These are phyloP conservation scores for Cryphonectria radicalis DNA, from an alignment of 2,329 filamentous ascomycete species.

Conservation along the genomic window DNA sequence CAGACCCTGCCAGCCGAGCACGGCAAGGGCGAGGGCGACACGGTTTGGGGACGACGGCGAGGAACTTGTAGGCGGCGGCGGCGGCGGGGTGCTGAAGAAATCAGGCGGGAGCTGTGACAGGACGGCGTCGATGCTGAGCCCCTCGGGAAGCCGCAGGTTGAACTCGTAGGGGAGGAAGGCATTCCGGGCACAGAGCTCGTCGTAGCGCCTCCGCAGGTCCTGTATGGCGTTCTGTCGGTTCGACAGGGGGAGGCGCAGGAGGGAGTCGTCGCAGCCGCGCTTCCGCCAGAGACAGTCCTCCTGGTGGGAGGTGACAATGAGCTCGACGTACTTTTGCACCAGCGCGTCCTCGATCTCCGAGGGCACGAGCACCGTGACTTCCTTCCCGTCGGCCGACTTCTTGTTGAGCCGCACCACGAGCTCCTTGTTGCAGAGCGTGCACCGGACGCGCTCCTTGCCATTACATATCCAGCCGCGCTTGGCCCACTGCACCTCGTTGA, in stretches of 20 bases:
- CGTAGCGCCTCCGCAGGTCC: slow-evolving; percentile 66
- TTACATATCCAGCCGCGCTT: slow-evolving; percentile 90
- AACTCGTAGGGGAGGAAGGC: slow-evolving; percentile 64
- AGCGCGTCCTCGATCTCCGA: slow-evolving; percentile 72
- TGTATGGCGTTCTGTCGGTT: slow-evolving; percentile 63
- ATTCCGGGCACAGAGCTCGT: slow-evolving; percentile 59
- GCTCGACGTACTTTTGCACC: slow-evolving; percentile 73
- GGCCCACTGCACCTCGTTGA: slow-evolving; percentile 93
- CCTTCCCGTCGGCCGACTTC: slow-evolving; percentile 59
- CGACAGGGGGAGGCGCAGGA: slow-evolving; percentile 66
- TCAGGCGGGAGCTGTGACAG: slow-evolving; percentile 54
- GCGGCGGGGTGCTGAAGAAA: slow-evolving; percentile 56
- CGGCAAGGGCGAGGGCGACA: slow-evolving; percentile 68
- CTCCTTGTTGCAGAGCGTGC: slow-evolving; percentile 82
- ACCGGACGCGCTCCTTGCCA: slow-evolving; percentile 81
- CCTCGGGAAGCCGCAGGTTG: slow-evolving; percentile 61
- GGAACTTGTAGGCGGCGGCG: slow-evolving; percentile 39
- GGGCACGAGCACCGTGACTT: slow-evolving; percentile 56
- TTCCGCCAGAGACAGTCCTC: slow-evolving; percentile 86
- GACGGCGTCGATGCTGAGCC: slow-evolving; percentile 54
- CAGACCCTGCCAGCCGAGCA: slow-evolving; percentile 78
- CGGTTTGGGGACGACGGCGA: slow-evolving; percentile 51
- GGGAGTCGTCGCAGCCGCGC: slow-evolving; percentile 77
- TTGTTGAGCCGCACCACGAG: slow-evolving; percentile 78
- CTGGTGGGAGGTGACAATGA: slow-evolving; percentile 76